Evolutionary conservation across 179 eudicot species (phyloP).

Genomic region (Vitellaria paradoxa): DNA sequence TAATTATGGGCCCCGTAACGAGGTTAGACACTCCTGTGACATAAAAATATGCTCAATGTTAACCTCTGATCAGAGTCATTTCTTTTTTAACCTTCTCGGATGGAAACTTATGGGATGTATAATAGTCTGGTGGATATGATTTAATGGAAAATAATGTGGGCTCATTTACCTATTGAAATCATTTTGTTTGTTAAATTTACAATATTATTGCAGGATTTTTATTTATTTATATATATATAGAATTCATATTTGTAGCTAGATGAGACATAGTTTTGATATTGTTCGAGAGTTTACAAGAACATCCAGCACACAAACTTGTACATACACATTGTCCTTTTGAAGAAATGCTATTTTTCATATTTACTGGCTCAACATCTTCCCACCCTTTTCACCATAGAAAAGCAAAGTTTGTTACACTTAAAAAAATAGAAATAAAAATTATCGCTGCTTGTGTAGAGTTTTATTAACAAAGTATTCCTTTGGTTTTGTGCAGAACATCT

Average conservation of each 20-base stretch:
- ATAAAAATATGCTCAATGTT: background rate
- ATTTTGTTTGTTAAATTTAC: background rate
- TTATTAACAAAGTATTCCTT: constrained; percentile 18
- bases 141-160: background rate
- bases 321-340: background rate
- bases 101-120: background rate
- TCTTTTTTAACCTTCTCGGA: too few relatives aligned
- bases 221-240: background rate
- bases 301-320: background rate
- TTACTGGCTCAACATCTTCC: background rate
- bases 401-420: background rate
- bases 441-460: constrained; percentile 27
- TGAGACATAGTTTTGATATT: background rate
- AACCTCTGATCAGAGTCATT: too few relatives aligned
- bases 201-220: background rate
- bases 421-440: background rate
- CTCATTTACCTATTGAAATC: background rate
- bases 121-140: background rate
- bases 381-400: background rate
- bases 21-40: background rate
- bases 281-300: background rate
- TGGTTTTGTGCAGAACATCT: constrained; percentile 64
- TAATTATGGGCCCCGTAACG: background rate
- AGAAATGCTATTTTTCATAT: background rate
- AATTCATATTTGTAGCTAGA: background rate